Conservation (phyloP, 345 rosid genomes). For the Euclidium syriacum region DNA sequence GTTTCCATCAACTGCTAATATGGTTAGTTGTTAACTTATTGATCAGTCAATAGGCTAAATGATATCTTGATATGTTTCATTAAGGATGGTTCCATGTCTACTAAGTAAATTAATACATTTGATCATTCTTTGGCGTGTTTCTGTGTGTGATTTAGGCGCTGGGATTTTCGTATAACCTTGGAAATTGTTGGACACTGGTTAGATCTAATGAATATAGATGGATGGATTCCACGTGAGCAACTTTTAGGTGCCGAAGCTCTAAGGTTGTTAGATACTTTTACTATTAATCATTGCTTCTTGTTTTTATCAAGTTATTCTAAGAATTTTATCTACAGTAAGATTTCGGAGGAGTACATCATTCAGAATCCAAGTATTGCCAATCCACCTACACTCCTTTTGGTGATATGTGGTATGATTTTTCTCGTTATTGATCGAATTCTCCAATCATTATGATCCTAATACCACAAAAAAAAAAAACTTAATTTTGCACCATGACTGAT, state of each 20-base stretch:
- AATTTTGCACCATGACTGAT: not conserved
- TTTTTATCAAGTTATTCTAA: not conserved
- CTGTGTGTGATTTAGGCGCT: constrained; percentile 55
- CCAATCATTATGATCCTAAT: not conserved
- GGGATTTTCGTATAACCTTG: constrained; percentile 77
- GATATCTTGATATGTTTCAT: not conserved
- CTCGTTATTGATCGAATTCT: not conserved
- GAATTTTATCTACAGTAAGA: constrained; percentile 55
- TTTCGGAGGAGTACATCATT: constrained; percentile 68
- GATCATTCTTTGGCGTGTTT: not conserved
- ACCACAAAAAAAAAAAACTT: no score
- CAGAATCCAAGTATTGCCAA: constrained; percentile 87
- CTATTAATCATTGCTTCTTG: constrained; percentile 8
- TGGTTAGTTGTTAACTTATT: constrained; percentile 45
- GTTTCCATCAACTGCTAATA: constrained; percentile 84
- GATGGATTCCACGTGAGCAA: constrained; percentile 98
- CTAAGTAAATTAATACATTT: not conserved
- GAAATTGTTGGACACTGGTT: constrained; percentile 96
- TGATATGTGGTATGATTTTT: constrained; percentile 51
- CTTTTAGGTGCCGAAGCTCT: constrained; percentile 85
- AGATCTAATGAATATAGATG: constrained; percentile 86
- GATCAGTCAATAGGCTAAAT: not conserved
- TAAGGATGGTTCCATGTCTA: not conserved
- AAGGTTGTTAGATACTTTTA: constrained; percentile 43
- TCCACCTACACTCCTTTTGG: constrained; percentile 88